These are phyloP conservation scores for Dothideomycetes sp. DNA, from an alignment of 2,329 filamentous ascomycete genomes.

Conservation along the genomic window DNA sequence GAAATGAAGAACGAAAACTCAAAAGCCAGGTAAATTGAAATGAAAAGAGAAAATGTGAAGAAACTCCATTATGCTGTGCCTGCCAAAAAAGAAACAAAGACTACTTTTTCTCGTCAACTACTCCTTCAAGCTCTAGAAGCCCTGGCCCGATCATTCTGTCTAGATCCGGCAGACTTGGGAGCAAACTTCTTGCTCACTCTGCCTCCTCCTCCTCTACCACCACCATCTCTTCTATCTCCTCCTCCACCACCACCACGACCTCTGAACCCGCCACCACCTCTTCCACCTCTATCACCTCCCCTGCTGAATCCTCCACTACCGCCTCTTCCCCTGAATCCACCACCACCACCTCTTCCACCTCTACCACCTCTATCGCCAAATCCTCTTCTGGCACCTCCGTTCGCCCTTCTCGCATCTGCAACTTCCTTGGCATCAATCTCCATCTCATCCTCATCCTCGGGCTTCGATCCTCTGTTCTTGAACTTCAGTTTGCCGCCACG, in stretches of 20 bases:
- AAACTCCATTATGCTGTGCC: too few relatives aligned
- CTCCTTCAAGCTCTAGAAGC: not conserved
- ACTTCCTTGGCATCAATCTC: conserved; percentile 21
- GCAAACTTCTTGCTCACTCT: conserved; percentile 3
- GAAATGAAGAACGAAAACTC: too few relatives aligned
- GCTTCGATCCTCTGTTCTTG: conserved; percentile 36
- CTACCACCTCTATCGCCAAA: conserved; percentile 6
- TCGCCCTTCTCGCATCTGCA: conserved; percentile 25
- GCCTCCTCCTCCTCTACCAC: not conserved
- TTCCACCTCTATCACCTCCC: conserved; percentile 4
- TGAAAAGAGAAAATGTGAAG: too few relatives aligned
- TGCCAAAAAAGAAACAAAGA: not conserved
- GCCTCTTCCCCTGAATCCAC: not conserved
- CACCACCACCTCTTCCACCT: not conserved
- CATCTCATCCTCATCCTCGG: conserved; percentile 36
- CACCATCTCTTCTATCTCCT: not conserved
- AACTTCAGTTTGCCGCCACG: conserved; percentile 54
- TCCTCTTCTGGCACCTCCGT: conserved; percentile 18
- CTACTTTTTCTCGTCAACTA: not conserved
- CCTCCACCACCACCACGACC: conserved; percentile 3
- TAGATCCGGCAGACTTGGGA: conserved; percentile 1
- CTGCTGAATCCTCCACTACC: conserved; percentile 3
- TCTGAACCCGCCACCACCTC: conserved; percentile 6
- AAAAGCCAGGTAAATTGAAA: too few relatives aligned
- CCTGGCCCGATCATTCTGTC: conserved; percentile 4